Base-by-base conservation (phyloP, 208 protist species). In the Angomonas desouzai region DNA sequence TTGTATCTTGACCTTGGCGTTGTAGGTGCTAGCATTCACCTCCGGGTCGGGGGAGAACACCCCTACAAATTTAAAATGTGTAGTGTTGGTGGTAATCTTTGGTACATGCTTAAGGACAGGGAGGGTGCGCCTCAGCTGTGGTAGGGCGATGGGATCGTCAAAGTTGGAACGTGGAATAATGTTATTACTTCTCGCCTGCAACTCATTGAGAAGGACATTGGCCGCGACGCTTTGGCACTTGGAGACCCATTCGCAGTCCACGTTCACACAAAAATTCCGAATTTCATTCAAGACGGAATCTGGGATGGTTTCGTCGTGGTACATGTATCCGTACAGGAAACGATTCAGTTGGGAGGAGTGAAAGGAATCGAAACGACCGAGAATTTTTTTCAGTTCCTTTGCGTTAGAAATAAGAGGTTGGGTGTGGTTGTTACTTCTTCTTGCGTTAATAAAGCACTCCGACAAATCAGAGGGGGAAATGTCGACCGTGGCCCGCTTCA, bases 281-380 rank as follows among this genome's bases (percentile, higher is more conserved):
- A 94, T 80, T 18, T 49, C 72, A 32, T 74, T 76, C 34, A 92
- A 58, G 30, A 81, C 75, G 1, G 62, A 62, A 3, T 85, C 73
- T 10, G 88, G 75, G 9, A 93, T 77, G 29, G 65, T 61, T 49
- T 79, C 70, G 40, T 65, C 55, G 6, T 71, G 76, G 66, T 85
- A 86, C 77, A 91, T 81, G 70, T 92, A 94, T 23, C 67, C 83
- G 43, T 79, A 77, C 18, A 92, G 68, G 56, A 94, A 92, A 0
- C 69, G 62, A 47, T 86, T 88, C 16, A 87, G 65, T 47, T 94
- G 85, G 1, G 74, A 81, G 9, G 83, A 80, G 56, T 84, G 68
- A 53, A 91, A 86, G n/a, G 68, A 48, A 59, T 87, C 77, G 3
- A 88, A 47, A 7, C 78, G 71, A 28, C 63, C 59, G 40, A 89